Evolutionary conservation across 257 asterid genomes (phyloP).

Genomic region (Gentiana dahurica): DNA sequence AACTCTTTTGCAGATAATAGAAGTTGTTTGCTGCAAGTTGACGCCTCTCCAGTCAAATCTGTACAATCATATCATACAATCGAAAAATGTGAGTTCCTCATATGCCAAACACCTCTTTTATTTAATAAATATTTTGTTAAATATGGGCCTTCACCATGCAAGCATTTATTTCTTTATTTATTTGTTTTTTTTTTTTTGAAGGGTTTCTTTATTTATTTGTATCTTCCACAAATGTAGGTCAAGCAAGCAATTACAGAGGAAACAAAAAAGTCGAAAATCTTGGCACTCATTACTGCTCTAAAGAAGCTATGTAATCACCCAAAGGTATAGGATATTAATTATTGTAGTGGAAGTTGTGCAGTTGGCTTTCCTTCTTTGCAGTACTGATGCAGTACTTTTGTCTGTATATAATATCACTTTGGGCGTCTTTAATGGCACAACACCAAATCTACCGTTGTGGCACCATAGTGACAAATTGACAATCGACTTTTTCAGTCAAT

Average conservation of each 20-base stretch:
- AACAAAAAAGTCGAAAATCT: conserved; percentile 62
- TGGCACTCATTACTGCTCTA: conserved; percentile 89
- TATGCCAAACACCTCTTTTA: background rate
- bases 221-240: conserved; percentile 35
- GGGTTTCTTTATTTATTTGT: no score
- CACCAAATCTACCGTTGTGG: no score
- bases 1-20: conserved; percentile 49
- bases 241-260: conserved; percentile 88
- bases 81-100: conserved; percentile 64
- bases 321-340: conserved; percentile 41
- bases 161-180: no score
- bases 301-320: conserved; percentile 99
- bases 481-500: no score
- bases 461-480: no score
- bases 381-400: no score
- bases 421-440: no score
- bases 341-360: no score
- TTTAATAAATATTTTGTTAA: conserved; percentile 8
- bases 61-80: conserved; percentile 87
- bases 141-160: conserved; percentile 1
- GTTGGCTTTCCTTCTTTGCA: no score
- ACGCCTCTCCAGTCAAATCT: conserved; percentile 70
- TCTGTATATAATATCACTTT: no score
- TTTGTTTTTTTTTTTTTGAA: no score
- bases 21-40: conserved; percentile 97